Base-by-base conservation (phyloP, 495 filamentous ascomycete genomes). In the Glutinoglossum americanum region DNA sequence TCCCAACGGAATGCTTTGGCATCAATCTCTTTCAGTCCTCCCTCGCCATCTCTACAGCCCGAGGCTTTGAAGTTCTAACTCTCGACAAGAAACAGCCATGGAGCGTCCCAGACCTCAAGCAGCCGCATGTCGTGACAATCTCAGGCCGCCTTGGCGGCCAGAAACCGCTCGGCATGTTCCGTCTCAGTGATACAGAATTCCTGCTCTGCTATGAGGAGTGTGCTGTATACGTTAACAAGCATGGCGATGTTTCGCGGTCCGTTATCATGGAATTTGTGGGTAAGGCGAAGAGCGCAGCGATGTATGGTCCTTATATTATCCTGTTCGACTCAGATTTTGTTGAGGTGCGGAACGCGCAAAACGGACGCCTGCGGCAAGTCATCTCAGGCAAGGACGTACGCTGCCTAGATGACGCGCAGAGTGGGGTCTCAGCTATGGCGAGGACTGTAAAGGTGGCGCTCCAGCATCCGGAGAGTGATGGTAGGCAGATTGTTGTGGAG, bases 211-310 rank as follows among this genome's bases (percentile, higher is more conserved):
- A 95, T 67, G 85, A 88, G 57, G 87, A 95, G 66, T 95, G 90
- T 60, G 92, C 87, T 23, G 87, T 97, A 0, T 99, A 97, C 61
- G 87, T 95, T 67, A 94, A 97, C 71, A 94, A 97, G 68, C 89
- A 96, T 67, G 93, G 92, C 60, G 92, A 97, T 58, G 85, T 99
- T 19, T 87, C 80, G 37, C 81, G 92, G 49, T 83, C 80, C 37
- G 87, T 97, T 57, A 85, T 99, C 59, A 93, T 97, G 87, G 87
- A 96, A 63, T 97, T 96, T 69, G 89, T 94, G 3, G 93, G 93
- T 57, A 87, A 83, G 62, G 85, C 87, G 25, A 81, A 84, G 65
- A 82, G 82, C 56, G 92, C 90, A 9, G 89, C 85, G 58, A 78
- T 97, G 66, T 87, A 89, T 59, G 86, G 84, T 17, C 76, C 87